phyloP scores from a whole-genome alignment of 129 eudicot species.

The Pittosporum tobira region DNA sequence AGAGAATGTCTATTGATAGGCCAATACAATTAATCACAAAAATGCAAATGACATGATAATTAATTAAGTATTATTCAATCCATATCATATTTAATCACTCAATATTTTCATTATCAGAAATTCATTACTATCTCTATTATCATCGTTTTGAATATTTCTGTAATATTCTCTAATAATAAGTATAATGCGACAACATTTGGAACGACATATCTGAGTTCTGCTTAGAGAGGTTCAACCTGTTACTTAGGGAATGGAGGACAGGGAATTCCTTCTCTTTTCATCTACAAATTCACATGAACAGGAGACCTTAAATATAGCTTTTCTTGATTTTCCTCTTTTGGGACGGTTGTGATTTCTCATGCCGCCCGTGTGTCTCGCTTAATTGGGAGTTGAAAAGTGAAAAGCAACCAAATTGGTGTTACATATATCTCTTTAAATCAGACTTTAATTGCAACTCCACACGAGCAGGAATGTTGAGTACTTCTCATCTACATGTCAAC shows the following conservation, averaged over 20 bases:
- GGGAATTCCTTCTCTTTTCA: conserved; percentile 7
- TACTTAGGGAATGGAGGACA: neutral
- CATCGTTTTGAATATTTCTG: too few relatives aligned
- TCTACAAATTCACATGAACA: conserved; percentile 21
- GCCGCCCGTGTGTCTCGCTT: conserved; percentile 77
- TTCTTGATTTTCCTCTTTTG: conserved; percentile 8
- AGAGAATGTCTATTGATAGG: too few relatives aligned
- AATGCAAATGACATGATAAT: too few relatives aligned
- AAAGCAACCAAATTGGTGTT: neutral
- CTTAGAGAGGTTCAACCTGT: too few relatives aligned
- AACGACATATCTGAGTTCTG: too few relatives aligned
- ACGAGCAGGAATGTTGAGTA: conserved; percentile 34
- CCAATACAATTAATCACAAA: too few relatives aligned
- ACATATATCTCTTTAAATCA: neutral
- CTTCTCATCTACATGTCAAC: neutral
- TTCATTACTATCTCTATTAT: too few relatives aligned
- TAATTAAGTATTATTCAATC: too few relatives aligned
- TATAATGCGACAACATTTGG: too few relatives aligned
- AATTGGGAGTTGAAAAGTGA: conserved; percentile 5
- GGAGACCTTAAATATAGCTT: neutral
- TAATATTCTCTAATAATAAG: too few relatives aligned
- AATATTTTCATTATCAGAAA: too few relatives aligned
- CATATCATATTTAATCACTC: too few relatives aligned
- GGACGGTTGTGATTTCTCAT: conserved; percentile 31
- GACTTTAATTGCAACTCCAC: conserved; percentile 23